Evolutionary conservation across 2,329 filamentous ascomycete genomes (phyloP).

Genomic region (Colletotrichum musae): DNA sequence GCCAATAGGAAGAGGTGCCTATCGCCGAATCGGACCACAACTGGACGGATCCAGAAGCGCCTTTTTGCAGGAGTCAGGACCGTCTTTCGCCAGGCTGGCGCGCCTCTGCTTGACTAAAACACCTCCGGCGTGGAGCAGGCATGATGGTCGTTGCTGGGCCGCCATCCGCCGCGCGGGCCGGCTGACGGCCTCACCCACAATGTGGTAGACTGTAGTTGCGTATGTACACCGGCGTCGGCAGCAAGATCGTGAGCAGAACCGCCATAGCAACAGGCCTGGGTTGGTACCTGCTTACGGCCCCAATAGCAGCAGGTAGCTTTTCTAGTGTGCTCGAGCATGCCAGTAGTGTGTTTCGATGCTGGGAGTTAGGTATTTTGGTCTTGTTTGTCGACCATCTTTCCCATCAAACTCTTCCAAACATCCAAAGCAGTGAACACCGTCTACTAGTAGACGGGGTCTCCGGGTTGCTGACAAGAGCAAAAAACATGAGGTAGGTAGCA

Average conservation of each 20-base stretch:
- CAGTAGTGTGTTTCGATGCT: neutral
- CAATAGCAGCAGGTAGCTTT: neutral
- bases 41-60: conserved; percentile 39
- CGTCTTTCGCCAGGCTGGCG: conserved; percentile 37
- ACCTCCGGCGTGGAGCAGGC: conserved; percentile 36
- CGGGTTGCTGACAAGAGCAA: conserved; percentile 21
- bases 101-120: conserved; percentile 40
- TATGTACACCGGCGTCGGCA: conserved; percentile 22
- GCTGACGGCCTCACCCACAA: conserved; percentile 31
- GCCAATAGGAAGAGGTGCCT: conserved; percentile 40
- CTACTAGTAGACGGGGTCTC: neutral
- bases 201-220: conserved; percentile 24
- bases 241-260: conserved; percentile 6
- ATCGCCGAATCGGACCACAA: conserved; percentile 43
- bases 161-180: conserved; percentile 39
- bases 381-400: conserved; percentile 5
- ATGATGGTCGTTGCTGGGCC: conserved; percentile 39
- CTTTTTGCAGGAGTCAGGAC: conserved; percentile 36
- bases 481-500: conserved; percentile 29
- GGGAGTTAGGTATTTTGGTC: neutral
- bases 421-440: neutral
- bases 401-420: neutral
- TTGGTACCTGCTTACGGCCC: conserved; percentile 23
- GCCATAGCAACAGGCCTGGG: conserved; percentile 8
- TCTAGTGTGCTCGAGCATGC: conserved; percentile 3